These are phyloP conservation scores for Sophora flavescens DNA, from an alignment of 306 rosid genomes.

Conservation along the genomic window DNA sequence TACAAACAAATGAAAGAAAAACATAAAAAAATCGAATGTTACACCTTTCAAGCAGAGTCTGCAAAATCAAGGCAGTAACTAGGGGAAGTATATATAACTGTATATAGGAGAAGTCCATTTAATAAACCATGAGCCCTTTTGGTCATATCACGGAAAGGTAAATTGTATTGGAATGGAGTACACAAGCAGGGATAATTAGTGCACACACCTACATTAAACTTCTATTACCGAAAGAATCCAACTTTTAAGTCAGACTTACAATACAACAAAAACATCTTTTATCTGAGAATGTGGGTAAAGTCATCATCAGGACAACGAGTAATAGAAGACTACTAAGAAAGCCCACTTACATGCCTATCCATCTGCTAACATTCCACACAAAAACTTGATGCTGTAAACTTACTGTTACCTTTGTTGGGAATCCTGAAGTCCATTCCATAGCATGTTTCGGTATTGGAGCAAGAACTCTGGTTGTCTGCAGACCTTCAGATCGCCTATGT, in stretches of 20 bases:
- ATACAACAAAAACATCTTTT: slow-evolving; percentile 31
- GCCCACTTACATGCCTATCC: not conserved
- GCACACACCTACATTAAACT: slow-evolving; percentile 6
- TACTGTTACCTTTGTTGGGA: slow-evolving; percentile 85
- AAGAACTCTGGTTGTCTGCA: slow-evolving; percentile 85
- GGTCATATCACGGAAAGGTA: not conserved
- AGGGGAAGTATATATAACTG: slow-evolving; percentile 15
- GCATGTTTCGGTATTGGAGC: slow-evolving; percentile 87
- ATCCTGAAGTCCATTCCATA: slow-evolving; percentile 79
- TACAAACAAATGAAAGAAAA: not conserved
- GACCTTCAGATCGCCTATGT: slow-evolving; percentile 87
- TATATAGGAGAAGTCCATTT: slow-evolving; percentile 2
- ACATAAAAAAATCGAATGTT: not conserved
- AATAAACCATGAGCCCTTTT: slow-evolving; percentile 18
- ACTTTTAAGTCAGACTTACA: not conserved
- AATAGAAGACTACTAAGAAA: not conserved
- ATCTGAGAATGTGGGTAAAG: not conserved
- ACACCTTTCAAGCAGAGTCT: slow-evolving; percentile 9
- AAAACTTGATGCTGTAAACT: not conserved
- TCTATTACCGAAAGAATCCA: not conserved
- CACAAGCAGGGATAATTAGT: slow-evolving; percentile 10
- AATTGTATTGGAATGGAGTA: slow-evolving; percentile 11
- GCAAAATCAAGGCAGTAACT: slow-evolving; percentile 11
- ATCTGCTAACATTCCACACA: slow-evolving; percentile 33
- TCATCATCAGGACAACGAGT: not conserved